These are phyloP conservation scores for Calvatia gigantea DNA, from an alignment of 768 basidiomycete species.

Conservation along the genomic window DNA sequence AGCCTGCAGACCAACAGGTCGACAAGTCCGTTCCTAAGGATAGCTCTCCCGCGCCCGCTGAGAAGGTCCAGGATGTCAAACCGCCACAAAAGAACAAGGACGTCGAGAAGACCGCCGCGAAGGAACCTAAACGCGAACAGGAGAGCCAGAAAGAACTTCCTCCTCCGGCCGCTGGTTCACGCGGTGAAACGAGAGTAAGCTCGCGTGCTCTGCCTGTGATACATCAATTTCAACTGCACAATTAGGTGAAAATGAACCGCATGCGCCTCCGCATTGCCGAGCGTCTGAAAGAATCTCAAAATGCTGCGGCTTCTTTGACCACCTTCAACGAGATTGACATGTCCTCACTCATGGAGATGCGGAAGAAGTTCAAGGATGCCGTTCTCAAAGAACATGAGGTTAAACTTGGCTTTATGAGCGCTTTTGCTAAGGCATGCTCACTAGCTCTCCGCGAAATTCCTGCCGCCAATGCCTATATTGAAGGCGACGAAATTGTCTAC, in stretches of 20 bases:
- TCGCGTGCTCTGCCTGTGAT: background rate
- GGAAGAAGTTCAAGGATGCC: conserved; percentile 89
- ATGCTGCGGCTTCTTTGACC: conserved; percentile 92
- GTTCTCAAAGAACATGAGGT: conserved; percentile 90
- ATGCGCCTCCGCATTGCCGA: conserved; percentile 98
- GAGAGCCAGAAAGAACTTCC: conserved; percentile 28
- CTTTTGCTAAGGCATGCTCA: conserved; percentile 84
- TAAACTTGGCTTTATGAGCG: conserved; percentile 98
- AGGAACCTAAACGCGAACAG: conserved; percentile 27
- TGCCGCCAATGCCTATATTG: conserved; percentile 90
- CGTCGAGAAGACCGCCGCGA: conserved; percentile 32
- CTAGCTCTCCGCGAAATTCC: conserved; percentile 91
- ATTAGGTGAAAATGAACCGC: conserved; percentile 94
- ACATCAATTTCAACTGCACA: background rate
- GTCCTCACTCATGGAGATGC: conserved; percentile 92
- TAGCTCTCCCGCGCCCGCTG: conserved; percentile 35
- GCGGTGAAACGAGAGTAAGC: conserved; percentile 83
- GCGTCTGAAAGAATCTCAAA: conserved; percentile 97
- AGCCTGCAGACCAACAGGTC: conserved; percentile 46
- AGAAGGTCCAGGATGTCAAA: conserved; percentile 22
- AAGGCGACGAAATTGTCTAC: conserved; percentile 92
- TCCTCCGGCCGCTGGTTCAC: conserved; percentile 41
- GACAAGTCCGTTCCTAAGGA: conserved; percentile 43
- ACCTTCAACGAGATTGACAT: conserved; percentile 99
- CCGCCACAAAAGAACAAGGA: conserved; percentile 25